Conservation (phyloP, 495 filamentous ascomycete genomes). For the Lasiosphaeria ovina region DNA sequence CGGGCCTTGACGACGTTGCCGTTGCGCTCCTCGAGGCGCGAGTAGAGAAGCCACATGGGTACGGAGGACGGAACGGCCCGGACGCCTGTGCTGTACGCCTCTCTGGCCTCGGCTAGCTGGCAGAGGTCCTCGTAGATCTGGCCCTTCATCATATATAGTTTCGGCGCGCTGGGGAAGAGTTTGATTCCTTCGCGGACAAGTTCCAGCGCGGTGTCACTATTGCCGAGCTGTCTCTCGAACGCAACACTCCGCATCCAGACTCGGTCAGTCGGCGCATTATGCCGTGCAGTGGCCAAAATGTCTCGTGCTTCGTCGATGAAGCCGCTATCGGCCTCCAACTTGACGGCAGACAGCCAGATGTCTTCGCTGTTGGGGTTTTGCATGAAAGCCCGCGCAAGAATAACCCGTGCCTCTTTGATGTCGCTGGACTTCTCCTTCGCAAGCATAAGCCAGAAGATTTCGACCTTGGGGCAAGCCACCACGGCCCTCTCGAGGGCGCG, state of each 20-base stretch:
- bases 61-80: conserved; percentile 80
- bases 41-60: conserved; percentile 84
- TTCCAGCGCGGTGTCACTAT: conserved; percentile 75
- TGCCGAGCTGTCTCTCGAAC: conserved; percentile 81
- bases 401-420: conserved; percentile 76
- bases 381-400: conserved; percentile 83
- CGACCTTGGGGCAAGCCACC: conserved; percentile 84
- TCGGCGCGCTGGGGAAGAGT: conserved; percentile 80
- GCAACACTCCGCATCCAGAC: conserved; percentile 95
- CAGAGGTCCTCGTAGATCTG: conserved; percentile 86
- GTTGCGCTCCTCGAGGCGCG: conserved; percentile 79
- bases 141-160: conserved; percentile 98
- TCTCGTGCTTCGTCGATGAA: conserved; percentile 76
- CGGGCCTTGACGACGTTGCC: conserved; percentile 88
- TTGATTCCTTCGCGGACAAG: conserved; percentile 84
- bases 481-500: conserved; percentile 88
- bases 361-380: conserved; percentile 95
- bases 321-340: conserved; percentile 84
- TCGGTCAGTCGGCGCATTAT: conserved; percentile 86
- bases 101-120: conserved; percentile 78
- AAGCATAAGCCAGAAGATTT: conserved; percentile 93
- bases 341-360: conserved; percentile 93
- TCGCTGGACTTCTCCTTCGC: conserved; percentile 88
- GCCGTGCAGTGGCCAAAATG: conserved; percentile 74
- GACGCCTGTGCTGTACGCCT: conserved; percentile 87